A percentile compares a stretch with the other conserved stretches of the same genome.
Evolutionary conservation across 2,329 filamentous ascomycete species (phyloP).

Genomic region (Colletotrichum tofieldiae): DNA sequence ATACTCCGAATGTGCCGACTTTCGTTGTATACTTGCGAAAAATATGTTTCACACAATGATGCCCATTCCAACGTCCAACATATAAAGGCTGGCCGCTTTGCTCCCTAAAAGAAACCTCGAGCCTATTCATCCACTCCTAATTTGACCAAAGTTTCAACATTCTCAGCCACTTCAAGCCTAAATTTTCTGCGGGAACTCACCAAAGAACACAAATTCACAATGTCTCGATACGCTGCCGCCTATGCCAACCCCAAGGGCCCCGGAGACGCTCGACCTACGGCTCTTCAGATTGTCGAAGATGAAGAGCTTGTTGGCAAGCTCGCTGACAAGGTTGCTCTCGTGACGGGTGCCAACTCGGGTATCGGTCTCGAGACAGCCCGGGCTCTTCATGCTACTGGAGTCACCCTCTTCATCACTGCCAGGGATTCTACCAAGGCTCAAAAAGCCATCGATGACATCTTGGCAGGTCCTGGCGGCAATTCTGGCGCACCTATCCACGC

Average conservation of each 20-base stretch:
- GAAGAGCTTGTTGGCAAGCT: constrained; percentile 47
- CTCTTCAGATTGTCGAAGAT: constrained; percentile 53
- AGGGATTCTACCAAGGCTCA: constrained; percentile 54
- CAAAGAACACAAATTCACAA: background rate
- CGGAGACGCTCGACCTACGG: constrained; percentile 52
- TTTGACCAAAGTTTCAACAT: no score
- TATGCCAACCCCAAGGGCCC: constrained; percentile 46
- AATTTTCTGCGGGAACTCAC: no score
- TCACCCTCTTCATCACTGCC: constrained; percentile 54
- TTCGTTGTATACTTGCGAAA: no score
- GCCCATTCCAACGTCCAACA: no score
- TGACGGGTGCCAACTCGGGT: constrained; percentile 57
- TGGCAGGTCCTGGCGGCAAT: constrained; percentile 18
- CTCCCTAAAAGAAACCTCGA: no score
- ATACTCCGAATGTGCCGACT: no score
- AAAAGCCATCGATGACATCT: constrained; percentile 46
- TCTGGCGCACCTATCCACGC: no score
- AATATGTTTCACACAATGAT: no score
- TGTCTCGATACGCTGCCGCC: constrained; percentile 43
- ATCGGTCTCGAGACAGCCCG: constrained; percentile 57
- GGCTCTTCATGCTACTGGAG: constrained; percentile 55
- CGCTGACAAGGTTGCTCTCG: constrained; percentile 53
- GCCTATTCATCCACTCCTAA: no score
- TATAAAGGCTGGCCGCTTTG: no score
- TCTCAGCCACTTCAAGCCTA: no score